Percentiles rank a stretch among this genome's conserved stretches.
Evolutionary conservation across 805 yeast species (phyloP).

Genomic region (Saturnispora ahearnii): DNA sequence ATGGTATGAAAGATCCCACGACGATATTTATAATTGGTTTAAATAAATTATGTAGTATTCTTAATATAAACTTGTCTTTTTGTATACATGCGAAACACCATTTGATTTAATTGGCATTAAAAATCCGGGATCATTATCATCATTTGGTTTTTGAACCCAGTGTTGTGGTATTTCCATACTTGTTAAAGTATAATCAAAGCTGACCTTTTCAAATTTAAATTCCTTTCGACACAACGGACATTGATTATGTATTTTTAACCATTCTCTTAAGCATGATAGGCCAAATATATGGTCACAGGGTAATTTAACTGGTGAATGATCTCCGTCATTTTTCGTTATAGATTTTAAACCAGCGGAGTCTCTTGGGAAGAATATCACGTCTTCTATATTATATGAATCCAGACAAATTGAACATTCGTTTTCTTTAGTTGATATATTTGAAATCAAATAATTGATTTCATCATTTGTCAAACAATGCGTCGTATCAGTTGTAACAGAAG

Average conservation of each 20-base stretch:
- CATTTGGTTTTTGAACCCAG: slow-evolving; percentile 1
- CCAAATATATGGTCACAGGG: slow-evolving; percentile 91
- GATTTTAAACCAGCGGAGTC: slow-evolving; percentile 9
- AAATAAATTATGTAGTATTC: neutral
- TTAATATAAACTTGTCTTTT: neutral
- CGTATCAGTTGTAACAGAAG: neutral
- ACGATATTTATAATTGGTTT: slow-evolving; percentile 35
- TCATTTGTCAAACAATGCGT: neutral
- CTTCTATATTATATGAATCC: slow-evolving; percentile 1
- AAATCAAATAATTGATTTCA: neutral
- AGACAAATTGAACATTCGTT: slow-evolving; percentile 1
- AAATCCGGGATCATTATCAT: neutral
- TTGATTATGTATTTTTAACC: slow-evolving; percentile 65
- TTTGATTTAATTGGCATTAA: neutral
- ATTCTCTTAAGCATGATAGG: slow-evolving; percentile 64
- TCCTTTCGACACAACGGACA: slow-evolving; percentile 81
- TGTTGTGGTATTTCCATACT: neutral
- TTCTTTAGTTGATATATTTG: slow-evolving; percentile 1
- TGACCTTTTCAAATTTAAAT: slow-evolving; percentile 8
- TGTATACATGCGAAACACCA: neutral
- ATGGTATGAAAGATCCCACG: slow-evolving; percentile 43
- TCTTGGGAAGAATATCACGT: slow-evolving; percentile 7
- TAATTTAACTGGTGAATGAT: slow-evolving; percentile 60
- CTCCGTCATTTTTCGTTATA: slow-evolving; percentile 6
- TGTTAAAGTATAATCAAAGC: neutral